A percentile compares a stretch with the other conserved stretches of the same genome.
These are phyloP conservation scores for Pseudopediastrum boryanum DNA, from an alignment of 139 green algal species.

Conservation along the genomic window DNA sequence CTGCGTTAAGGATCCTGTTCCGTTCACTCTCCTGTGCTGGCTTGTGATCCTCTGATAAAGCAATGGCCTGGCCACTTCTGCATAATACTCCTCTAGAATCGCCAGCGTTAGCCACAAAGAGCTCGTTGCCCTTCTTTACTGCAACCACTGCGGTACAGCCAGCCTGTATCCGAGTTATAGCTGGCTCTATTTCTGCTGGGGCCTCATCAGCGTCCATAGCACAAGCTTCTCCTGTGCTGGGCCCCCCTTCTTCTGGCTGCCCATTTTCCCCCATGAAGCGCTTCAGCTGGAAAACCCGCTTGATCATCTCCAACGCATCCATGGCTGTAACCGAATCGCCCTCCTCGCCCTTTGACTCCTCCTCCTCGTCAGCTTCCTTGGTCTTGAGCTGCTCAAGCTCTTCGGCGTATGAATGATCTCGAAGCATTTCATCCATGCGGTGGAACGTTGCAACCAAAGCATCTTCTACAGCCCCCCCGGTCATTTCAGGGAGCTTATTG, in stretches of 20 bases:
- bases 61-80: slow-evolving; percentile 59
- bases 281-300: slow-evolving; percentile 64
- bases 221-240: slow-evolving; percentile 2
- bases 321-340: slow-evolving; percentile 42
- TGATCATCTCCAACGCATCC: slow-evolving; percentile 66
- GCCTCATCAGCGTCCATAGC: slow-evolving; percentile 9
- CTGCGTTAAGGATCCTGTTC: slow-evolving; percentile 82
- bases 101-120: slow-evolving; percentile 92
- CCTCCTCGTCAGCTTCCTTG: slow-evolving; percentile 50
- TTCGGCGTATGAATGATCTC: slow-evolving; percentile 57
- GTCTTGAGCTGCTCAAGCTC: slow-evolving; percentile 67
- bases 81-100: slow-evolving; percentile 88
- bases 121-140: slow-evolving; percentile 65
- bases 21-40: slow-evolving; percentile 76
- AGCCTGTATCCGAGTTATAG: slow-evolving; percentile 57
- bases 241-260: not conserved
- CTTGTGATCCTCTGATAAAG: slow-evolving; percentile 89
- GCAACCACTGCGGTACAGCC: slow-evolving; percentile 92
- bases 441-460: slow-evolving; percentile 78
- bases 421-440: slow-evolving; percentile 79
- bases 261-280: slow-evolving; percentile 44
- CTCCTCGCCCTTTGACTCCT: slow-evolving; percentile 29
- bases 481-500: slow-evolving; percentile 58
- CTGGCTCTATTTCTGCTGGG: slow-evolving; percentile 8
- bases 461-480: slow-evolving; percentile 62